A percentile compares a stretch with the other conserved stretches of the same genome.
Evolutionary conservation across 2,329 filamentous ascomycete genomes (phyloP).

Genomic region (Aspergillus sp.): DNA sequence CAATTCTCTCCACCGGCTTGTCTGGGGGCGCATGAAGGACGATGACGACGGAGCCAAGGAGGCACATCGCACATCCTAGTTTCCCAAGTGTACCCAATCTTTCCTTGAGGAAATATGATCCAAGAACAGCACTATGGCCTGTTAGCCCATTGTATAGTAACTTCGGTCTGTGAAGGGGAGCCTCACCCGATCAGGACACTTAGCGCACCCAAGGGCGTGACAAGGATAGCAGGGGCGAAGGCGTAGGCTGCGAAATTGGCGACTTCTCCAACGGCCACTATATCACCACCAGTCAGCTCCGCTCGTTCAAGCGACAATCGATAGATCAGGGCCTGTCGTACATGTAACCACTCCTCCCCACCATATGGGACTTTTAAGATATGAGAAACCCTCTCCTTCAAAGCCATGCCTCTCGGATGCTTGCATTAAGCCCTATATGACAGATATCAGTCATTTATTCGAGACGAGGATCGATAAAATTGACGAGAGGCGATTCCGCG

Average conservation of each 20-base stretch:
- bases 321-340: slow-evolving; percentile 50
- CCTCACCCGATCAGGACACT: slow-evolving; percentile 82
- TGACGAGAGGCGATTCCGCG: slow-evolving; percentile 10
- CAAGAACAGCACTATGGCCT: slow-evolving; percentile 71
- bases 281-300: slow-evolving; percentile 26
- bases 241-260: slow-evolving; percentile 98
- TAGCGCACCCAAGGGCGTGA: slow-evolving; percentile 89
- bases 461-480: slow-evolving; percentile 8
- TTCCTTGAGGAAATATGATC: slow-evolving; percentile 91
- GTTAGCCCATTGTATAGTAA: slow-evolving; percentile 20
- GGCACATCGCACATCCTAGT: slow-evolving; percentile 91
- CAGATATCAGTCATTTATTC: slow-evolving; percentile 23
- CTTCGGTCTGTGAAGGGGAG: background rate
- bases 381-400: slow-evolving; percentile 93
- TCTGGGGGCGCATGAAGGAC: slow-evolving; percentile 96
- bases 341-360: slow-evolving; percentile 91
- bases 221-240: slow-evolving; percentile 96
- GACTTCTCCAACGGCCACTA: slow-evolving; percentile 88
- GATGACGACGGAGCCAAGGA: slow-evolving; percentile 95
- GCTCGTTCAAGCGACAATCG: slow-evolving; percentile 15
- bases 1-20: slow-evolving; percentile 84
- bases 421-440: slow-evolving; percentile 75
- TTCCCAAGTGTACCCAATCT: slow-evolving; percentile 87
- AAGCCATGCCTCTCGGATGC: slow-evolving; percentile 91
- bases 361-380: slow-evolving; percentile 93